These are phyloP conservation scores for Aspergillus flavus DNA, from an alignment of 2,329 filamentous ascomycete genomes.

Conservation along the genomic window DNA sequence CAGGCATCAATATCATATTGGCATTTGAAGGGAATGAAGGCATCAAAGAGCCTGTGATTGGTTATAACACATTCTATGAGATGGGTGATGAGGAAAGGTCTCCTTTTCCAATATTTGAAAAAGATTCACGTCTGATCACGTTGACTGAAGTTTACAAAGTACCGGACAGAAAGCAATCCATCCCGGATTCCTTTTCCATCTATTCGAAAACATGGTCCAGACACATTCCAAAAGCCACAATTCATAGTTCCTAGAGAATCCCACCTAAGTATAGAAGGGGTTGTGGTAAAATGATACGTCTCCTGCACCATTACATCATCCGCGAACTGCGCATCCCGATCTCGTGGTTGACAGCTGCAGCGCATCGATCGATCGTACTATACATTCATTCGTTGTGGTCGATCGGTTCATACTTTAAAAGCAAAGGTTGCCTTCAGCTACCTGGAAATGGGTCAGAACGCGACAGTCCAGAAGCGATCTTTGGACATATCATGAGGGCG, in stretches of 20 bases:
- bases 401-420: slow-evolving; percentile 6
- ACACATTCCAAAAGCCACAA: background rate
- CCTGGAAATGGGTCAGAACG: background rate
- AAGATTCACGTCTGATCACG: no score
- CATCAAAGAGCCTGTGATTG: no score
- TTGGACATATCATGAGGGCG: slow-evolving; percentile 4
- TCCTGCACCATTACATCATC: slow-evolving; percentile 13
- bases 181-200: background rate
- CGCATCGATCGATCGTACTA: slow-evolving; percentile 14
- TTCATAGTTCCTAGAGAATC: background rate
- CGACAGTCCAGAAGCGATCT: slow-evolving; percentile 4
- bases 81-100: no score
- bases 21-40: no score
- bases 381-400: background rate
- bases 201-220: background rate
- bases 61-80: no score
- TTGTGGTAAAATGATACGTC: background rate
- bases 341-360: slow-evolving; percentile 11
- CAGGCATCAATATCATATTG: no score
- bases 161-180: background rate
- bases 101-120: no score
- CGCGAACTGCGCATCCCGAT: slow-evolving; percentile 6
- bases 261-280: background rate
- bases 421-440: slow-evolving; percentile 4
- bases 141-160: background rate